Percentiles rank a stretch among this genome's conserved stretches.
Evolutionary conservation across 2,329 filamentous ascomycete species (phyloP).

Genomic region (Monascus ruber): DNA sequence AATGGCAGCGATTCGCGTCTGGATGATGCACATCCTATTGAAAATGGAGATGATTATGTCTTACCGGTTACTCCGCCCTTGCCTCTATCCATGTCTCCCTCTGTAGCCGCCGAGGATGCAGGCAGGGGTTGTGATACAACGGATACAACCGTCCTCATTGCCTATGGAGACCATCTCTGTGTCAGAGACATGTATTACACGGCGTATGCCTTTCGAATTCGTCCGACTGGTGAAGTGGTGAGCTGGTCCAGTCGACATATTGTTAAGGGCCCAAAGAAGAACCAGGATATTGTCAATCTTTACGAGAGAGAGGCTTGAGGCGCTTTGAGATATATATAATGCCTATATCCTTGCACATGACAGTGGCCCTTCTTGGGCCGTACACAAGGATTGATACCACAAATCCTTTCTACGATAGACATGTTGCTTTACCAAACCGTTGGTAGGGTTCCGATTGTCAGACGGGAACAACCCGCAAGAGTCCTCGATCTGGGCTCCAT

Average conservation of each 20-base stretch:
- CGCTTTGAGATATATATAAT: not conserved
- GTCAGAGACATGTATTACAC: constrained; percentile 37
- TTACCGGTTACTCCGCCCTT: constrained; percentile 14
- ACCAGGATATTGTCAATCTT: constrained; percentile 33
- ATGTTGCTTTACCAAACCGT: too few relatives aligned
- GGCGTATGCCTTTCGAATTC: constrained; percentile 31
- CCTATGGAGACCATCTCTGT: constrained; percentile 33
- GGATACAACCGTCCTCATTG: constrained; percentile 20
- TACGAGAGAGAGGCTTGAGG: constrained; percentile 14
- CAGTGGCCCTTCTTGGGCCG: too few relatives aligned
- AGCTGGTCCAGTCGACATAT: constrained; percentile 36
- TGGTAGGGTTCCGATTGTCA: too few relatives aligned
- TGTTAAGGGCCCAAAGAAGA: constrained; percentile 34
- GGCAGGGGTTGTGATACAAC: too few relatives aligned
- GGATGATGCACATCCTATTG: not conserved
- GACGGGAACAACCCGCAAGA: too few relatives aligned
- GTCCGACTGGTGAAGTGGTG: constrained; percentile 19
- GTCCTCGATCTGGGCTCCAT: too few relatives aligned
- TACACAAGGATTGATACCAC: too few relatives aligned
- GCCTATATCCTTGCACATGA: not conserved
- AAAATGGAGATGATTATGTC: constrained; percentile 9
- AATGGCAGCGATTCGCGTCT: not conserved
- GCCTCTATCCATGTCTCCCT: not conserved
- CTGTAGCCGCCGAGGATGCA: too few relatives aligned
- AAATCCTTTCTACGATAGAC: too few relatives aligned